Percentiles rank a stretch among this genome's conserved stretches.
phyloP scores from a whole-genome alignment of 2,329 filamentous ascomycete species.

The Microsporum ferrugineum region DNA sequence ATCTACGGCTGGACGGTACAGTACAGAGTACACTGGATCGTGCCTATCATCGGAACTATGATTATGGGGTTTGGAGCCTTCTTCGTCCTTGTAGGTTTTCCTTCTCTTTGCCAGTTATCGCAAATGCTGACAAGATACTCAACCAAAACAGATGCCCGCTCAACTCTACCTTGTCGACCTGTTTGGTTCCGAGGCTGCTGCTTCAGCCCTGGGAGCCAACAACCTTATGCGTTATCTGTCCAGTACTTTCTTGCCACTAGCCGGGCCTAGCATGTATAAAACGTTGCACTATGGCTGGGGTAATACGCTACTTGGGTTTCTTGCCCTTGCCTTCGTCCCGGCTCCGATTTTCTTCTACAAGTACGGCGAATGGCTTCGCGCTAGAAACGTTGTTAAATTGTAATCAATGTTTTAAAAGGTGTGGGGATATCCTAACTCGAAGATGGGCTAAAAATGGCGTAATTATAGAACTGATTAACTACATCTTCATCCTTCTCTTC shows the following conservation, averaged over 20 bases:
- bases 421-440: not conserved
- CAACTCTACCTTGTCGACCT: conserved; percentile 43
- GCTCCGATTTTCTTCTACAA: conserved; percentile 43
- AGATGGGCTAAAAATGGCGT: not conserved
- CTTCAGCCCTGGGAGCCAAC: conserved; percentile 37
- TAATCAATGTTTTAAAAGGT: not conserved
- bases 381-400: not conserved
- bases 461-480: not conserved
- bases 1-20: conserved; percentile 50
- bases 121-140: conserved; percentile 48
- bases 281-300: conserved; percentile 29
- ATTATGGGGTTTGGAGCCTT: conserved; percentile 10
- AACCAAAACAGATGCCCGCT: conserved; percentile 27
- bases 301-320: conserved; percentile 33
- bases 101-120: not conserved
- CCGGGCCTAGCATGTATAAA: conserved; percentile 33
- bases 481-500: not conserved
- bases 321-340: conserved; percentile 32
- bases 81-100: conserved; percentile 2
- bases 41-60: conserved; percentile 29
- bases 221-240: conserved; percentile 37
- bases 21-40: conserved; percentile 45
- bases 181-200: conserved; percentile 20
- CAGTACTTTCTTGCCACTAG: conserved; percentile 42
- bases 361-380: conserved; percentile 35